Base-by-base conservation (phyloP, 75 land plant species). In the Ceratopteris richardii region DNA sequence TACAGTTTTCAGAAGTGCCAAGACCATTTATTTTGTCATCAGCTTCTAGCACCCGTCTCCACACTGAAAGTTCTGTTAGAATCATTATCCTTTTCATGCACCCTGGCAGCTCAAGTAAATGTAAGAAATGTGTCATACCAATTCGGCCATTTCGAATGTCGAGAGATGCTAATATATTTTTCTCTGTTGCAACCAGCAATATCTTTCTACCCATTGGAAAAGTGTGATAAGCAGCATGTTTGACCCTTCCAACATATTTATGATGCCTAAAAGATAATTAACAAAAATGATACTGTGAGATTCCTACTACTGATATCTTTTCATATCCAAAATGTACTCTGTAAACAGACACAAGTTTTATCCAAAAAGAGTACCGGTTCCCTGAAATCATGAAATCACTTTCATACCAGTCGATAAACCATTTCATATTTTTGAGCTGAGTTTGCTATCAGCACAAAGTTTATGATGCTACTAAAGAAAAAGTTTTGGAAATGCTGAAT, bases 141-240 rank as follows among this genome's bases (percentile, higher is more conserved):
- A 73, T 66, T 36, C 66, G 71, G 2, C 76, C 76, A 37, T 62
- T 60, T 39, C 70, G 76, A 26, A 73, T 63, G 52, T 73, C 60
- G 29, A 73, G 76, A 11, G 76, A 73, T 25, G 76, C 70, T 0
- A 73, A 27, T 29, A 68, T 70, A 43, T 65, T 73, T 37, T 66
- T 25, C 60, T 73, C 76, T 27, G 76, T 73, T 14, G 70, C 57
- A 28, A 66, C 76, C 18, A 73, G 29, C 9, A 73, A 71, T 30
- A 62, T 70, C 54, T 73, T 73, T 70, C 56, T 61, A 6, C 76
- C 76, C 10, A 31, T 56, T 21, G 57, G 57, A 31, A 58, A 70
- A 6, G 70, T 73, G 64, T 66, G 76, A 37, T 66, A 73, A 9
- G 61, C 76, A 24, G 76, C 76, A 61, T 73, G 58, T 43, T 54